phyloP scores from a whole-genome alignment of 2,329 filamentous ascomycete genomes.

The Fusarium albidum region DNA sequence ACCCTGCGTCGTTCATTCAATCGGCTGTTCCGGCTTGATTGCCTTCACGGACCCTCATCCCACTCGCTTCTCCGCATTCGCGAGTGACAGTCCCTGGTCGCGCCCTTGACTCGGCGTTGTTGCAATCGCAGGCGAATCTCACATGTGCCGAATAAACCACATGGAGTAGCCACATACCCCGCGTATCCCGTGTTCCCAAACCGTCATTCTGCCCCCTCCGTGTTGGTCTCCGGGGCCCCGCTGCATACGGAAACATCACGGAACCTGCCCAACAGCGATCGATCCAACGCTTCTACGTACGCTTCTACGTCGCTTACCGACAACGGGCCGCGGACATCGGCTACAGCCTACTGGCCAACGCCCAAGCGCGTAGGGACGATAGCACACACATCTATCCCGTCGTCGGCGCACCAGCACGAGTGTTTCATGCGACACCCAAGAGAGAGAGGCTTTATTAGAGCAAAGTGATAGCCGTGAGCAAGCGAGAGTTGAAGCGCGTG shows the following conservation, averaged over 20 bases:
- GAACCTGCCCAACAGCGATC: conserved; percentile 17
- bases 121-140: conserved; percentile 23
- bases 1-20: neutral
- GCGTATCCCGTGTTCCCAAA: conserved; percentile 17
- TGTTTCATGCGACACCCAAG: neutral
- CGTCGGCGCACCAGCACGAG: conserved; percentile 1
- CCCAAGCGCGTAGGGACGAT: neutral
- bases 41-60: conserved; percentile 7
- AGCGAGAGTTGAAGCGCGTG: conserved; percentile 7
- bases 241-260: conserved; percentile 31
- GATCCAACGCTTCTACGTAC: conserved; percentile 4
- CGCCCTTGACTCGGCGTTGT: conserved; percentile 23
- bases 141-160: conserved; percentile 28
- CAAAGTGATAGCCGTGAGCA: conserved; percentile 7
- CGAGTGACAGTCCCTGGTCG: conserved; percentile 12
- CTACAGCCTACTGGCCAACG: neutral
- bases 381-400: neutral
- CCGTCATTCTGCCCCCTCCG: conserved; percentile 7
- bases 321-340: neutral
- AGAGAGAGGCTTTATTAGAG: neutral
- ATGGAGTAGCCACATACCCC: conserved; percentile 27
- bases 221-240: conserved; percentile 25
- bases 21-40: conserved; percentile 3
- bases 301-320: too few species aligned
- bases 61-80: conserved; percentile 18